These are phyloP conservation scores for Lolium rigidum DNA, from an alignment of 176 grass and related monocot genomes.

Conservation along the genomic window DNA sequence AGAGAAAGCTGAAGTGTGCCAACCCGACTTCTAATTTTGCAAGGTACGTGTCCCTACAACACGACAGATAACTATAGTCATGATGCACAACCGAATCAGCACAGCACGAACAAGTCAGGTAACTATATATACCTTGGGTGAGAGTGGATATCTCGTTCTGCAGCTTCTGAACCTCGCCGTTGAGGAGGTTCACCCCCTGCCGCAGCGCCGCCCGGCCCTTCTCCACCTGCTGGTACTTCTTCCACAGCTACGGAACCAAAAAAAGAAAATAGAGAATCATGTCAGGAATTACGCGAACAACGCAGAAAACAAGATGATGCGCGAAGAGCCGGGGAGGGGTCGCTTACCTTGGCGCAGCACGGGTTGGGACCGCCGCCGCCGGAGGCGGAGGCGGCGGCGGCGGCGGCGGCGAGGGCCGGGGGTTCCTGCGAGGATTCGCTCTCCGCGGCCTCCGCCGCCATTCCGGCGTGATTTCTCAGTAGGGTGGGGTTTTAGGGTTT, in stretches of 20 bases:
- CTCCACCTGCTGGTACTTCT: slow-evolving; percentile 66
- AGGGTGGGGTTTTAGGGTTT: slow-evolving; percentile 44
- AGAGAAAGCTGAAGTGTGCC: too few relatives aligned
- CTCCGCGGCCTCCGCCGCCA: slow-evolving; percentile 45
- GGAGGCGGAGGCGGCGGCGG: too few relatives aligned
- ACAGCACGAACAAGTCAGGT: background rate
- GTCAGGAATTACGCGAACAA: background rate
- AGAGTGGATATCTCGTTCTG: slow-evolving; percentile 53
- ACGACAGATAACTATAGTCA: background rate
- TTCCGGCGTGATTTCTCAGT: slow-evolving; percentile 28
- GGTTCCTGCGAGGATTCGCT: slow-evolving; percentile 21
- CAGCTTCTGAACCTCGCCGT: slow-evolving; percentile 53
- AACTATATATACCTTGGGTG: slow-evolving; percentile 46
- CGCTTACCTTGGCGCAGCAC: slow-evolving; percentile 45
- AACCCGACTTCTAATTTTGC: too few relatives aligned
- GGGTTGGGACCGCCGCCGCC: slow-evolving; percentile 41
- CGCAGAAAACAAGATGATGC: background rate
- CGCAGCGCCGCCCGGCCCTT: slow-evolving; percentile 60
- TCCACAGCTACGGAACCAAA: slow-evolving; percentile 56
- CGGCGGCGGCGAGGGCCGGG: background rate
- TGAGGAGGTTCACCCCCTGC: slow-evolving; percentile 59
- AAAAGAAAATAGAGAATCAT: too few relatives aligned
- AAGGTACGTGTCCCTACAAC: background rate
- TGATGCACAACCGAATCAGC: slow-evolving; percentile 28
- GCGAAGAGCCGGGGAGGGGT: background rate